Conservation (phyloP, 129 eudicot species). For the Helichrysum umbraculigerum region DNA sequence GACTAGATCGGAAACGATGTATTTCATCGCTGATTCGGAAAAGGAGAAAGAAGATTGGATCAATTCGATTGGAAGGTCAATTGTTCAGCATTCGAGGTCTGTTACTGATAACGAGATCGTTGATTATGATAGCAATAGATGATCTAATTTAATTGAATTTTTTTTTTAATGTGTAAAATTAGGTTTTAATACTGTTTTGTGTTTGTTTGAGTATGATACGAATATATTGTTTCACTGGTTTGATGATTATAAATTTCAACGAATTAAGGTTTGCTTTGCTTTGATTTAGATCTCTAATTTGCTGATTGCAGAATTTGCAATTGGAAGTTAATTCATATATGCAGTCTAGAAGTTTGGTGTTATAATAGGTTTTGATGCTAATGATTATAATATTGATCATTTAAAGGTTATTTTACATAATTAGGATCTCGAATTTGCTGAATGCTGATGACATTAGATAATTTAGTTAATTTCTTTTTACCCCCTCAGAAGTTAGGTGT, state of each 20-base stretch:
- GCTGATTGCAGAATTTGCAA: neutral
- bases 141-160: neutral
- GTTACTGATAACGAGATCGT: slow-evolving; percentile 72
- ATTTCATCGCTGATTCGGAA: slow-evolving; percentile 85
- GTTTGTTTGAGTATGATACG: slow-evolving; percentile 16
- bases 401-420: no score
- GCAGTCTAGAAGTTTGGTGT: neutral
- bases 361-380: neutral
- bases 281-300: slow-evolving; percentile 11
- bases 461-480: neutral
- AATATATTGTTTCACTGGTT: slow-evolving; percentile 19
- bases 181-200: slow-evolving; percentile 19
- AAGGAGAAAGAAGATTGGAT: slow-evolving; percentile 99
- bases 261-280: neutral
- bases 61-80: slow-evolving; percentile 84
- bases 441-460: no score
- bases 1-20: slow-evolving; percentile 81
- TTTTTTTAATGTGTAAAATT: slow-evolving; percentile 28
- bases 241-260: slow-evolving; percentile 6
- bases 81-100: slow-evolving; percentile 88
- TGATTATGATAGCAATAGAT: slow-evolving; percentile 60
- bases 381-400: no score
- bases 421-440: no score
- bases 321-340: neutral
- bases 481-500: no score